Conservation (phyloP, 2,329 filamentous ascomycete genomes). For the Colletotrichum liaoningense region DNA sequence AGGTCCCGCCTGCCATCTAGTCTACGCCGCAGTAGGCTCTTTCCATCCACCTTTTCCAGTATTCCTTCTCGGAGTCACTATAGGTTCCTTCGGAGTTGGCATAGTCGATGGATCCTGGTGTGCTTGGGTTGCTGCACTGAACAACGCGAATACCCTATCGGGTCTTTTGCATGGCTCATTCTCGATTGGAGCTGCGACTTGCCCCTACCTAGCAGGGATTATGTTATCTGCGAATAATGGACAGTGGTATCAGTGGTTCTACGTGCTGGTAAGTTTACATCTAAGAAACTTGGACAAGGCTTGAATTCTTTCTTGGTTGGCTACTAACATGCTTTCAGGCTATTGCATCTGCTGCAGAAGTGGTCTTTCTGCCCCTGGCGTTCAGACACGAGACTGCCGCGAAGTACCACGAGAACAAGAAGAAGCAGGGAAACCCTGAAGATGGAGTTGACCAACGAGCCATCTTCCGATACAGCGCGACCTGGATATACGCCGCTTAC, state of each 20-base stretch:
- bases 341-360: conserved; percentile 65
- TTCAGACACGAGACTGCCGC: conserved; percentile 73
- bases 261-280: conserved; percentile 69
- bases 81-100: conserved; percentile 56
- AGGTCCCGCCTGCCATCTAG: conserved; percentile 50
- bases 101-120: conserved; percentile 57
- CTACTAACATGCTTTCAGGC: background rate
- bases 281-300: rapidly evolving
- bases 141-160: conserved; percentile 62
- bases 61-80: conserved; percentile 71
- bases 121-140: conserved; percentile 55
- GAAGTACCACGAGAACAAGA: conserved; percentile 61
- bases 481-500: conserved; percentile 54
- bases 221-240: conserved; percentile 73
- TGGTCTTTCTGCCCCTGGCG: conserved; percentile 59
- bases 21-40: conserved; percentile 72
- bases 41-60: conserved; percentile 77
- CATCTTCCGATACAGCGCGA: conserved; percentile 47
- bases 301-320: background rate
- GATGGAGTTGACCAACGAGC: background rate
- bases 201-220: conserved; percentile 76
- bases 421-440: conserved; percentile 39
- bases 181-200: conserved; percentile 76
- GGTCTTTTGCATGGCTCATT: conserved; percentile 80
- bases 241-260: conserved; percentile 81